Base-by-base conservation (phyloP, 2,329 filamentous ascomycete species). In the Penicillium sp. region DNA sequence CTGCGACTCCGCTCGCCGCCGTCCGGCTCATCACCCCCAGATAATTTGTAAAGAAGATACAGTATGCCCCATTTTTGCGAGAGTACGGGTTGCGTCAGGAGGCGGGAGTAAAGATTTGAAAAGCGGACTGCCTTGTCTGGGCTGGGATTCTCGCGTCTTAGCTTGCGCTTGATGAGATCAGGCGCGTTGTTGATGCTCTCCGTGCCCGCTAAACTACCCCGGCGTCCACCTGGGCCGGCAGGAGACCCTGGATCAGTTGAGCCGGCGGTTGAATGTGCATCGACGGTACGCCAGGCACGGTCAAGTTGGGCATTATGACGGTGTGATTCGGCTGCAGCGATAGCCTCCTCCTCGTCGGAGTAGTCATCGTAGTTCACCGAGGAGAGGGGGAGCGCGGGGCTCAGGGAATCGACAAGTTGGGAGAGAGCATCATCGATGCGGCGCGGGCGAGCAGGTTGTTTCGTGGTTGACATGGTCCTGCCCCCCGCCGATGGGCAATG, bases 1-100 rank as follows among this genome's bases (percentile, higher is more conserved):
- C 73, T 76, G 26, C 74, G 65, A 51, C 66, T 67, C 11, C 67
- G 52, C 31, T 59, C 67, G 40, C 61, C 68, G 3, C 64, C 67
- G 14, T 68, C 67, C 23, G 57, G 62, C 26, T 66, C 63, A 8
- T 59, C 49, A n/a, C 59, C 61, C n/a, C 71, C 45, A 83, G 90
- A 87, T 44, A 97, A 83, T 65, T 91, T 87, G 71, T 94, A 89
- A 37, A 99, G 83, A 37, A 99, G 86, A 71, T 95, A 95, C 18
- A 99, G 81, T 61, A 99, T 97, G 3, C 90, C 91, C 92, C 92
- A 97, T 82, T 99, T 99, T 74, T 96, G 90, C 67, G 90, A 89
- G 40, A 99, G 82, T 5, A 97, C 92, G 0, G 92, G 92, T 61
- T 97, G 86, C n/a, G 91, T 90, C 23, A 97, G 81, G 16, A 99